phyloP scores from a whole-genome alignment of 176 grass and related monocot genomes.

The Oropetium thomaeum region DNA sequence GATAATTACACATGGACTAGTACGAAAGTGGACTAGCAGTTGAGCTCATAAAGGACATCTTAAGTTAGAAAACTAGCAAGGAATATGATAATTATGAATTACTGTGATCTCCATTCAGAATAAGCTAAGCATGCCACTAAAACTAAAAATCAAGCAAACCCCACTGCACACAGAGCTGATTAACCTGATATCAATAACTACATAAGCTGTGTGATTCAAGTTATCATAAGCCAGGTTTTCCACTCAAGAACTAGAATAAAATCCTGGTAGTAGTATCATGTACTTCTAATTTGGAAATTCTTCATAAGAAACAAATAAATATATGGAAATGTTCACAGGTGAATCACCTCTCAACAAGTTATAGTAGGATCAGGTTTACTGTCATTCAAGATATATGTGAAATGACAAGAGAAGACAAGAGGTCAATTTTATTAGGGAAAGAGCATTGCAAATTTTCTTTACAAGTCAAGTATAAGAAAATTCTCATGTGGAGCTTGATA shows the following conservation, averaged over 20 bases:
- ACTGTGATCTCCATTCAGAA: not conserved
- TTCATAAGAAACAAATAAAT: not conserved
- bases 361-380: not conserved
- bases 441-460: not conserved
- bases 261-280: not conserved
- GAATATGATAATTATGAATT: not conserved
- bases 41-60: not conserved
- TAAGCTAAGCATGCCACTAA: not conserved
- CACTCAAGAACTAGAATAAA: not conserved
- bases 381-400: not conserved
- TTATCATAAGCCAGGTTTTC: not conserved
- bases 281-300: not conserved
- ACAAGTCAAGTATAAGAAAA: not conserved
- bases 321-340: not conserved
- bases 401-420: not conserved
- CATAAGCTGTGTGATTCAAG: not conserved
- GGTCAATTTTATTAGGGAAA: not conserved
- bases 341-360: not conserved
- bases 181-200: slow-evolving; percentile 3
- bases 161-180: not conserved
- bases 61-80: not conserved
- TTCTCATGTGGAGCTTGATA: not conserved
- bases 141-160: not conserved
- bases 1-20: slow-evolving; percentile 2
- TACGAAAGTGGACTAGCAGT: slow-evolving; percentile 2